A percentile compares a stretch with the other conserved stretches of the same genome.
Conservation (phyloP, 2,329 filamentous ascomycete genomes). For the Hypocrella siamensis region DNA sequence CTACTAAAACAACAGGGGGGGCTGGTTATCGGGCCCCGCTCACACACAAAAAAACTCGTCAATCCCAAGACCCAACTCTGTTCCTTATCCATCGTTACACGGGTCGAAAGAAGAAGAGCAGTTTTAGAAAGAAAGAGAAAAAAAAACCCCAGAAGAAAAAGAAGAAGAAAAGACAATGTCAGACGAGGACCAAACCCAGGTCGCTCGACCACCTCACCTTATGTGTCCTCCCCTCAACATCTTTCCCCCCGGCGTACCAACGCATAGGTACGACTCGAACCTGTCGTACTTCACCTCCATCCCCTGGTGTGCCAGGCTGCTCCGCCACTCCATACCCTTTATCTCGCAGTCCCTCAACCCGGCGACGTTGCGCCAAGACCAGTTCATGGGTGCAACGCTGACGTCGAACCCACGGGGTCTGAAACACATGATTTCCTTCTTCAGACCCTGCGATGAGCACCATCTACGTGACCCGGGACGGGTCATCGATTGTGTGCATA, state of each 20-base stretch:
- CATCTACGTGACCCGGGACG: conserved; percentile 9
- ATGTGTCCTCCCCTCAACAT: conserved; percentile 15
- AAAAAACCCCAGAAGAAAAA: neutral
- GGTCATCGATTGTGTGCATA: conserved; percentile 13
- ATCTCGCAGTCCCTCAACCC: conserved; percentile 18
- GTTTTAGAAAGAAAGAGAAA: no score
- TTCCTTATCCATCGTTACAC: no score
- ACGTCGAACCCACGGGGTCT: conserved; percentile 11
- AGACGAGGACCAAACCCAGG: no score
- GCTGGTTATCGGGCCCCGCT: no score
- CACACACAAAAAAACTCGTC: no score
- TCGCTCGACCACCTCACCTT: conserved; percentile 13
- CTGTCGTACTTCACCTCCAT: conserved; percentile 17
- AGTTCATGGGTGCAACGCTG: conserved; percentile 18
- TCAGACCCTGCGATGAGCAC: conserved; percentile 12
- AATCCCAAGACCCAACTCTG: no score
- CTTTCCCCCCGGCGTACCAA: conserved; percentile 10
- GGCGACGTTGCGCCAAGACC: conserved; percentile 12
- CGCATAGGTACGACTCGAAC: conserved; percentile 11
- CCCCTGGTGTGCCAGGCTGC: conserved; percentile 18
- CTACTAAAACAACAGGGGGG: no score
- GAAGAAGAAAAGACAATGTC: no score
- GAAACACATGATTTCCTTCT: conserved; percentile 18
- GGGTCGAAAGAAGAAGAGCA: no score
- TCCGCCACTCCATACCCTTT: conserved; percentile 14